phyloP scores from a whole-genome alignment of 2,329 filamentous ascomycete species.

The Catunica adiposa region DNA sequence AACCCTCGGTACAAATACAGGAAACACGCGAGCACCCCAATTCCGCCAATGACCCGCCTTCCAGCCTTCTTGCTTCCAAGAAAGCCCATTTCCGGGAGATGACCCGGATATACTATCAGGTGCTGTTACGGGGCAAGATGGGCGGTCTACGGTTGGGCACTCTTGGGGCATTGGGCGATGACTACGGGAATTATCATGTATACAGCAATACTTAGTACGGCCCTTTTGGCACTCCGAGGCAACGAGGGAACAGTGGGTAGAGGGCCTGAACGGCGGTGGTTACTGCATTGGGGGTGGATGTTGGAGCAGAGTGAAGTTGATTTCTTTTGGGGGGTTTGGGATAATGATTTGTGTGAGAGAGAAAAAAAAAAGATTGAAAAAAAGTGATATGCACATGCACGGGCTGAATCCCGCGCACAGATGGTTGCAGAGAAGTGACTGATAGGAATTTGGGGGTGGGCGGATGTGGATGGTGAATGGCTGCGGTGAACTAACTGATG shows the following conservation, averaged over 20 bases:
- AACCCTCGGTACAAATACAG: neutral
- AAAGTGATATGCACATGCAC: slow-evolving; percentile 1
- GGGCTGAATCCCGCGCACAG: neutral
- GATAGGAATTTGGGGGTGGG: neutral
- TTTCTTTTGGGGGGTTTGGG: neutral
- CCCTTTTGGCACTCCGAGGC: no score
- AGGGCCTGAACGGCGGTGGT: no score
- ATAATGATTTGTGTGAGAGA: neutral
- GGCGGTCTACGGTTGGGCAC: no score
- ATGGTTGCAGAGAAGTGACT: neutral
- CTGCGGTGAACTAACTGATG: no score
- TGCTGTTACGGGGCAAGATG: neutral
- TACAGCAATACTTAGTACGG: no score
- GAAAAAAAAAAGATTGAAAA: neutral
- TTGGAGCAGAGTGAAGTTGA: no score
- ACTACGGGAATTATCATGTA: no score
- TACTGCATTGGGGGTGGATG: no score
- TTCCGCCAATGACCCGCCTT: neutral
- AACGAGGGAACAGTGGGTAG: no score
- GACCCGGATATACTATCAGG: neutral
- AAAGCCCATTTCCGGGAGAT: neutral
- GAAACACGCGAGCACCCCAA: neutral
- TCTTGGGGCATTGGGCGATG: no score
- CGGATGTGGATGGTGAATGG: no score
- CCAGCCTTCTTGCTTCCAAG: neutral